Evolutionary conservation across 495 filamentous ascomycete species (phyloP), one percentile per base, ranked within the genome.

Genomic region (Penicillium waksmanii): DNA sequence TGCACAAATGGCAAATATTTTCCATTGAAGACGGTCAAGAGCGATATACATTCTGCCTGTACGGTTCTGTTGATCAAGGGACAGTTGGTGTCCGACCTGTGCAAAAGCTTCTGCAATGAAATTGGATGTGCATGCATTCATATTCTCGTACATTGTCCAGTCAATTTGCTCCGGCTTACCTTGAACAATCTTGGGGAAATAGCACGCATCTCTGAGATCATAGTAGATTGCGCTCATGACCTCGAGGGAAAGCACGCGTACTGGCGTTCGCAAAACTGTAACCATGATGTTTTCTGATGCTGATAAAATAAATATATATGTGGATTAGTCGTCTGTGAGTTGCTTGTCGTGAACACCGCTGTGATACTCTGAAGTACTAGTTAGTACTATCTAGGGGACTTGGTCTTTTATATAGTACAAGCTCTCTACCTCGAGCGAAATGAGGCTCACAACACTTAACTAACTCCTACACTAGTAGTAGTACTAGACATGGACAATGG

Each of bases 1-100:
- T 11, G 71, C 57, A 34, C 71, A 73, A 25, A 80, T 75, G 27
- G 67, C 52, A 38, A 75, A 66, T 43, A 75, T 64, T 55, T 61
- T 69, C 74, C 74, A 79, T 4, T 70, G 71, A 17, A 69, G 49
- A 1, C 11, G 21, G 2, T 47, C 13, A 18, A 58, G 19, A 13
- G 46, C 21, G 3, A 11, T 12, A 9, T 9, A 44, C 4, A 44
- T 8, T 44, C n/a, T 44, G 42, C 17, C 42, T 17, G 42, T 17
- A 19, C 17, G 17, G 42, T 44, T 19, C 17, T 44, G n/a, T 44
- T 17, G 42, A 13, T 44, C 15, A n/a, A 17, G 17, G 15, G 17
- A 21, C 7, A 44, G n/a, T 15, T 40, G 36, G 2, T 40, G 11
- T 17, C 5, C 17, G 15, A 44, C n/a, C 15, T 44, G 42, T 44